Evolutionary conservation across 495 filamentous ascomycete species (phyloP).

Genomic region (Tuber calosporum): DNA sequence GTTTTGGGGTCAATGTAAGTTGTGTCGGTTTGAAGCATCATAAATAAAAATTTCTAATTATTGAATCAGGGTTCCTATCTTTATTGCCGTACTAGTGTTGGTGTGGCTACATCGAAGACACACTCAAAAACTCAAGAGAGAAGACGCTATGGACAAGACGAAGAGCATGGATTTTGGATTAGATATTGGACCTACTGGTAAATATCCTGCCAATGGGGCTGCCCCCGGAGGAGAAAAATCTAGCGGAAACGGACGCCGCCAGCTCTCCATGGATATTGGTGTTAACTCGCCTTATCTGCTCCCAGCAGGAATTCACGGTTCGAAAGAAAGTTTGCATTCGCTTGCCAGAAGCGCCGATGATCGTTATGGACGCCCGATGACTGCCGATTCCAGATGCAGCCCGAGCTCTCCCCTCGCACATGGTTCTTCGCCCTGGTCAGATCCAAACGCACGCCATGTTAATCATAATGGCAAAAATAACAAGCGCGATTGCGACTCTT

Average conservation of each 20-base stretch:
- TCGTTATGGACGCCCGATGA: conserved; percentile 60
- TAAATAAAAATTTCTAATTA: conserved; percentile 6
- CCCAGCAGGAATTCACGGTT: conserved; percentile 69
- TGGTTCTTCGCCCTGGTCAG: conserved; percentile 44
- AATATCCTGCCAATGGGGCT: conserved; percentile 23
- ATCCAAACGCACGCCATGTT: conserved; percentile 48
- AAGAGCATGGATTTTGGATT: conserved; percentile 92
- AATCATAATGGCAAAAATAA: conserved; percentile 60
- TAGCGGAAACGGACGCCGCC: conserved; percentile 51
- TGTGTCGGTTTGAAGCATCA: neutral
- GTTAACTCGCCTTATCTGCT: conserved; percentile 79
- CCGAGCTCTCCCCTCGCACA: conserved; percentile 49
- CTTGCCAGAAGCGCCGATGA: conserved; percentile 65
- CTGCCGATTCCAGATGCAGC: conserved; percentile 53
- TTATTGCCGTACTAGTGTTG: conserved; percentile 59
- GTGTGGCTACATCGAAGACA: conserved; percentile 71
- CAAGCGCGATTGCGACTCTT: conserved; percentile 48
- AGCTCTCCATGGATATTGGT: conserved; percentile 78
- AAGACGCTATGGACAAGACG: conserved; percentile 81
- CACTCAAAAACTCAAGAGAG: conserved; percentile 60
- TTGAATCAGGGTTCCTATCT: conserved; percentile 58
- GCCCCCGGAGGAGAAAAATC: conserved; percentile 46
- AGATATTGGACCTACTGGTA: conserved; percentile 45
- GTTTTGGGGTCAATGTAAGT: conserved; percentile 77
- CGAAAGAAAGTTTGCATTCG: conserved; percentile 76